These are phyloP conservation scores for Neonectria faginata DNA, from an alignment of 2,329 filamentous ascomycete species.

Conservation along the genomic window DNA sequence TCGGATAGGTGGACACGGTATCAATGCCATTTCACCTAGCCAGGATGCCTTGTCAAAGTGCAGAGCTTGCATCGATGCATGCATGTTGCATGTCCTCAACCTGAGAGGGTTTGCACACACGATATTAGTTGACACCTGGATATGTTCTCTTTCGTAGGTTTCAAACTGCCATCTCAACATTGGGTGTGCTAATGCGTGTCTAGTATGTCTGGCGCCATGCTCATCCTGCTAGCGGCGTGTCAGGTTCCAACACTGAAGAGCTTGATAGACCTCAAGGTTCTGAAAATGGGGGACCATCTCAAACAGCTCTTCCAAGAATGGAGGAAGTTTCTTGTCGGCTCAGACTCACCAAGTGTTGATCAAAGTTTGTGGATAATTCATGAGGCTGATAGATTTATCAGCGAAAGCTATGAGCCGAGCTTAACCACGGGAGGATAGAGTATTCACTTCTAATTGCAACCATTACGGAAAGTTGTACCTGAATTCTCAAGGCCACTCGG, in stretches of 20 bases:
- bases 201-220: slow-evolving; percentile 63
- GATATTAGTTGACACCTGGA: slow-evolving; percentile 65
- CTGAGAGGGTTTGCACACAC: slow-evolving; percentile 62
- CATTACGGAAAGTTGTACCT: too few species aligned
- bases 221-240: slow-evolving; percentile 60
- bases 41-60: slow-evolving; percentile 56
- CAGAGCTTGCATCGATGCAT: slow-evolving; percentile 60
- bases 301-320: slow-evolving; percentile 55
- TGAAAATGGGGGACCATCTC: slow-evolving; percentile 56
- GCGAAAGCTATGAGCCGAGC: slow-evolving; percentile 45
- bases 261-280: slow-evolving; percentile 54
- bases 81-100: slow-evolving; percentile 61
- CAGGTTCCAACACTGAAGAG: slow-evolving; percentile 52
- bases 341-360: slow-evolving; percentile 59
- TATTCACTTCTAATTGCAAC: background rate
- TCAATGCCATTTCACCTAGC: slow-evolving; percentile 43
- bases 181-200: background rate
- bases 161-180: background rate
- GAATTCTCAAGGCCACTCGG: too few species aligned
- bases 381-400: slow-evolving; percentile 57
- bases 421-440: background rate
- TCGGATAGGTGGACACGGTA: slow-evolving; percentile 40
- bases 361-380: slow-evolving; percentile 60
- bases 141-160: slow-evolving; percentile 64
- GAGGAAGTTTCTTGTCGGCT: slow-evolving; percentile 54